Evolutionary conservation across 1,284 basidiomycete genomes (phyloP).

Genomic region (Takashimella koratensis): DNA sequence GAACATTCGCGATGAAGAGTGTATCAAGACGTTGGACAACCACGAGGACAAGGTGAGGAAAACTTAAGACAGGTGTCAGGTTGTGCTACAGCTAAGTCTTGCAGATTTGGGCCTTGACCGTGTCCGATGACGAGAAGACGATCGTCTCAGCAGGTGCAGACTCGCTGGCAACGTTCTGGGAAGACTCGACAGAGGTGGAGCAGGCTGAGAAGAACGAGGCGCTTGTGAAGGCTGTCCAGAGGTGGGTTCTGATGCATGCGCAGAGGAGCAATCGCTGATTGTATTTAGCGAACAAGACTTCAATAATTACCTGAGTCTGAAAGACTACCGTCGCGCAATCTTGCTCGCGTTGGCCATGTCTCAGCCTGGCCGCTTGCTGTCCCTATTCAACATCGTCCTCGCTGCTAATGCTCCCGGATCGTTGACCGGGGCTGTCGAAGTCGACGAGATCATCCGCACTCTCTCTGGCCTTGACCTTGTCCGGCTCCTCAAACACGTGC

Average conservation of each 20-base stretch:
- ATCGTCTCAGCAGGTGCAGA: conserved; percentile 93
- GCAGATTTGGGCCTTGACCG: conserved; percentile 83
- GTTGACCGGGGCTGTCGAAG: conserved; percentile 63
- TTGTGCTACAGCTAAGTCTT: conserved; percentile 1
- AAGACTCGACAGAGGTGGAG: conserved; percentile 82
- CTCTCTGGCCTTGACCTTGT: conserved; percentile 71
- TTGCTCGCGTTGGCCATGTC: conserved; percentile 84
- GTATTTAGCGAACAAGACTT: conserved; percentile 84
- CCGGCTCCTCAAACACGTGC: conserved; percentile 73
- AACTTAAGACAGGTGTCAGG: too few species aligned
- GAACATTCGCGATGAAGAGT: conserved; percentile 86
- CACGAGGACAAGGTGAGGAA: conserved; percentile 86
- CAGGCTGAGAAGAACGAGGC: conserved; percentile 63
- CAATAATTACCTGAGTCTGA: conserved; percentile 77
- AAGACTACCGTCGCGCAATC: conserved; percentile 89
- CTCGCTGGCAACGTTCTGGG: conserved; percentile 88
- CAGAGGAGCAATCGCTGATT: too few species aligned
- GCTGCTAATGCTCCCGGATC: conserved; percentile 15
- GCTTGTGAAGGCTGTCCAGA: conserved; percentile 67
- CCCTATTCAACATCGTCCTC: conserved; percentile 68
- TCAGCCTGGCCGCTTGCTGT: conserved; percentile 82
- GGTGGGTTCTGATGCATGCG: conserved; percentile 64
- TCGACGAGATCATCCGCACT: conserved; percentile 76
- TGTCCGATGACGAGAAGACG: conserved; percentile 69
- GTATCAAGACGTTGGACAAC: conserved; percentile 83